Evolutionary conservation across 1,284 basidiomycete genomes (phyloP), one percentile per base, ranked within the genome.

Genomic region (Rhodotorula sp.): DNA sequence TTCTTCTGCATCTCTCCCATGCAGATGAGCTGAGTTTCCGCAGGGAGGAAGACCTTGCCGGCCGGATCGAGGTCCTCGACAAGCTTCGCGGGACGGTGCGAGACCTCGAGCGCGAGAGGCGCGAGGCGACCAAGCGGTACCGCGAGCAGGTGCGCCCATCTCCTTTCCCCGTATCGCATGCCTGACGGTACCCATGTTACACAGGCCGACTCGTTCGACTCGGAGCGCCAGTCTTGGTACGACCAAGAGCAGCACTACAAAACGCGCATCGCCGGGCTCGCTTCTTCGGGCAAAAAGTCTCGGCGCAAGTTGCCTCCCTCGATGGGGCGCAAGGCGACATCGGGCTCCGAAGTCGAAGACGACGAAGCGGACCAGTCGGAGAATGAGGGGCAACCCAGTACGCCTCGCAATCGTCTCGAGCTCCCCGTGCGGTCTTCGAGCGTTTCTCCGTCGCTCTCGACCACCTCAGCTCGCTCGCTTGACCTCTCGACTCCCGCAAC

Each of bases 181-280:
- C 31, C 53, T 51, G 13, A 26, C 31, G 37, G 4, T 24, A 22
- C 13, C 4, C 44, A 1, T 16, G 46, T 22, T 44, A 16, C 54
- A n/a, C 68, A 77, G 72, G 54, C 68, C 56, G 76, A 76, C 7
- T 65, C 71, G 13, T 76, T 76, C 63, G 76, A 77, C 20, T 62
- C 66, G 6, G 76, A 77, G 46, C 72, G 76, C 10, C 70, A 76
- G 26, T 55, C 69, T 11, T 77, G 76, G 76, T 60, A 70, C 58
- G 76, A 76, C 47, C 70, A 73, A 24, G 76, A 77, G 48, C 65
- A 69, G 44, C 68, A 70, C 59, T 73, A 75, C 58, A 72, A 75
- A 40, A 18, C 65, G 16, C 57, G 68, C 40, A 67, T 72, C 58
- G 47, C 69, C 26, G 66, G 68, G 57, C 56, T 72, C 22, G 15